These are phyloP conservation scores for Colletotrichum sp. DNA, from an alignment of 2,329 filamentous ascomycete species.

Conservation along the genomic window DNA sequence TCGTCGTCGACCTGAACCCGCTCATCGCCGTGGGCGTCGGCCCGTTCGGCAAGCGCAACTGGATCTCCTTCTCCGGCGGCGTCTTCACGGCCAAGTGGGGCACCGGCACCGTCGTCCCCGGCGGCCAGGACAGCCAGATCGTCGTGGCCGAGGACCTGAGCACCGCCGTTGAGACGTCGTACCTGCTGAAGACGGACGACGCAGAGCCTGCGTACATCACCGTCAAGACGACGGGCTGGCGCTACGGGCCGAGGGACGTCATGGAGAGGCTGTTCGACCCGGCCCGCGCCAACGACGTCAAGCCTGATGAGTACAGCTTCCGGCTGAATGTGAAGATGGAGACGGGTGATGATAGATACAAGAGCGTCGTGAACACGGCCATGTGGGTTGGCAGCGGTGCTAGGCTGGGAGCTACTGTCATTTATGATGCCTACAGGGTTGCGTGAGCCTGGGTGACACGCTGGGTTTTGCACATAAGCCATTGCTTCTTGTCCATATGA, in stretches of 20 bases:
- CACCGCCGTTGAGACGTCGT: conserved; percentile 49
- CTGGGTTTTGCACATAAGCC: background rate
- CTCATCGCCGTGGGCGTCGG: conserved; percentile 45
- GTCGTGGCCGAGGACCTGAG: conserved; percentile 30
- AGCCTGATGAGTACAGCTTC: conserved; percentile 51
- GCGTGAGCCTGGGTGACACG: background rate
- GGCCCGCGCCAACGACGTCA: conserved; percentile 40
- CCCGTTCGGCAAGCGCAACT: conserved; percentile 49
- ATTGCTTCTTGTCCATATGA: background rate
- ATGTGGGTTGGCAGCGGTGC: conserved; percentile 56
- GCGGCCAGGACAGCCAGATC: conserved; percentile 40
- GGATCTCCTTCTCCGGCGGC: conserved; percentile 52
- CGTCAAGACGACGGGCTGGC: conserved; percentile 46
- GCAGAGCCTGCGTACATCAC: conserved; percentile 42
- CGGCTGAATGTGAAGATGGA: conserved; percentile 55
- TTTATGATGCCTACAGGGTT: conserved; percentile 21
- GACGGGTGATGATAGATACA: conserved; percentile 54
- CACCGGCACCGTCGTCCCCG: conserved; percentile 47
- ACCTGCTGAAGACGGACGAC: conserved; percentile 53
- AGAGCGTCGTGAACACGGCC: conserved; percentile 53
- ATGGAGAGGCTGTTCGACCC: conserved; percentile 45
- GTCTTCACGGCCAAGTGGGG: conserved; percentile 55
- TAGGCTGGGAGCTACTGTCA: conserved; percentile 29
- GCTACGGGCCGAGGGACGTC: conserved; percentile 50
- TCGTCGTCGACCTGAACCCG: conserved; percentile 50